Percentiles rank a stretch among this genome's conserved stretches.
Evolutionary conservation across 1,284 basidiomycete genomes (phyloP).

Genomic region (Phlebopus sp.): DNA sequence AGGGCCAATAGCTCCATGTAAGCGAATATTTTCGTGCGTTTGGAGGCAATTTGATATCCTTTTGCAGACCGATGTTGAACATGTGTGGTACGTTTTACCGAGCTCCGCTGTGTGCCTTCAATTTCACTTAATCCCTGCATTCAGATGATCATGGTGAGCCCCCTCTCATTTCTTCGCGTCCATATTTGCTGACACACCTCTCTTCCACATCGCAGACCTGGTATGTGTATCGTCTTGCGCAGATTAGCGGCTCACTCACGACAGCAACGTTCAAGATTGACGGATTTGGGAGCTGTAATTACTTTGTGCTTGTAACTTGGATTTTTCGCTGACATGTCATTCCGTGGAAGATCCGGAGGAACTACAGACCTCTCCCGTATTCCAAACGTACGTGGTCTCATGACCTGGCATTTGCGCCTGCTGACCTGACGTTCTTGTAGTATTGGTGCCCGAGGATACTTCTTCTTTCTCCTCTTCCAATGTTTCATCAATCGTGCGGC

Average conservation of each 20-base stretch:
- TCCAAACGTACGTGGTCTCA: conserved; percentile 56
- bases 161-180: background rate
- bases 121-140: background rate
- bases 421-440: conserved; percentile 33
- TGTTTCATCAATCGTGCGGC: conserved; percentile 77
- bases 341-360: conserved; percentile 69
- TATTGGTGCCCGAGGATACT: conserved; percentile 81
- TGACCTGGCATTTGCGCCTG: background rate
- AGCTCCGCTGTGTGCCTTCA: background rate
- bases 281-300: conserved; percentile 86
- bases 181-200: conserved; percentile 22
- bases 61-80: conserved; percentile 57
- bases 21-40: conserved; percentile 25
- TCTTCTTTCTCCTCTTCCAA: conserved; percentile 91
- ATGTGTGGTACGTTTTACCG: conserved; percentile 49
- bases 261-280: conserved; percentile 60
- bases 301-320: background rate
- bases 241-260: conserved; percentile 1
- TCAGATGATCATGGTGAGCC: conserved; percentile 72
- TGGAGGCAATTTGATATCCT: conserved; percentile 5
- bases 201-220: conserved; percentile 41
- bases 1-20: conserved; percentile 92
- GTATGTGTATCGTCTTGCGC: conserved; percentile 28
- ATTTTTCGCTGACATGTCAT: conserved; percentile 4
- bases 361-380: conserved; percentile 75